Evolutionary conservation across 192 early-diverging fungal species (phyloP).

Genomic region (Helicostylum pulchrum): DNA sequence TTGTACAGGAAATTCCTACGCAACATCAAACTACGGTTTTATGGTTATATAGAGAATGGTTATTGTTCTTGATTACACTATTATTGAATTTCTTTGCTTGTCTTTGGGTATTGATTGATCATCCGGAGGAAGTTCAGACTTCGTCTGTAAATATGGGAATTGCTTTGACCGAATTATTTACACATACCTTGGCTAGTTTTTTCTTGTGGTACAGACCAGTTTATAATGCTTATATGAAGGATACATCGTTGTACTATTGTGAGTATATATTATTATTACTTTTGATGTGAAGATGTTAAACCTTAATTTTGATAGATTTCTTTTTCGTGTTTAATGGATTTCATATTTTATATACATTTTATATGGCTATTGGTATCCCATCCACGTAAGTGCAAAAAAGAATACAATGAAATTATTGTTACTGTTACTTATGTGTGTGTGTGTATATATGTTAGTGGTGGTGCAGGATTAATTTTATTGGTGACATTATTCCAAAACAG

Average conservation of each 20-base stretch:
- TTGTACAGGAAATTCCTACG: constrained; percentile 67
- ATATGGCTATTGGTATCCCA: constrained; percentile 87
- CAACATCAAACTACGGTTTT: constrained; percentile 60
- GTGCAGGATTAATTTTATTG: constrained; percentile 78
- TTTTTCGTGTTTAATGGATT: constrained; percentile 86
- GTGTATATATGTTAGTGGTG: constrained; percentile 45
- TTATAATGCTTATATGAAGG: constrained; percentile 86
- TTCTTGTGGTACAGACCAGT: constrained; percentile 87
- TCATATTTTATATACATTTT: constrained; percentile 74
- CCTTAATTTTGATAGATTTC: constrained; percentile 62
- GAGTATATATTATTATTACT: background rate
- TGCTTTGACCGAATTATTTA: constrained; percentile 70
- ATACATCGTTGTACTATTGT: constrained; percentile 83
- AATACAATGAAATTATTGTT: too few relatives aligned
- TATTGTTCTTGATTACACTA: constrained; percentile 66
- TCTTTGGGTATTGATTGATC: constrained; percentile 68
- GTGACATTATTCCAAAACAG: constrained; percentile 66
- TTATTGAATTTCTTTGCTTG: constrained; percentile 78
- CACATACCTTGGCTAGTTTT: constrained; percentile 71
- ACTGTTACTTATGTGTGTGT: background rate
- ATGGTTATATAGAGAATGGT: constrained; percentile 73
- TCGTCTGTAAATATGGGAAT: constrained; percentile 79
- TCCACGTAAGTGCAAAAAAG: constrained; percentile 50
- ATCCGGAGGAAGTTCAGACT: constrained; percentile 58
- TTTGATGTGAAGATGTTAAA: too few relatives aligned